Evolutionary conservation across 176 grass and related monocot species (phyloP).

Genomic region (Carex cristatella): DNA sequence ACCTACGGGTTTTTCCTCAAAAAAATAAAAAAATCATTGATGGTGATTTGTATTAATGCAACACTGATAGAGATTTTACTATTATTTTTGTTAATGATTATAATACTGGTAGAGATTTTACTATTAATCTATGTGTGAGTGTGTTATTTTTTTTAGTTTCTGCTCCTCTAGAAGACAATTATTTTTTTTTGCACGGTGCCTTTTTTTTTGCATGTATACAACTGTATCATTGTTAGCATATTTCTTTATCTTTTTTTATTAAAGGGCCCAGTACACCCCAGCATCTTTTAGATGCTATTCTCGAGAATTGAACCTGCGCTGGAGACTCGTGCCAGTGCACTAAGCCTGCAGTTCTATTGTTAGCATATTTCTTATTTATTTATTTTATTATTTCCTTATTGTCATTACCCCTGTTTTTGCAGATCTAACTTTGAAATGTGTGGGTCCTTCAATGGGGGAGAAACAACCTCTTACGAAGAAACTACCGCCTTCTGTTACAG

Average conservation of each 20-base stretch:
- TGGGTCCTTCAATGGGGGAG: constrained; percentile 90
- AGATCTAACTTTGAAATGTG: constrained; percentile 87
- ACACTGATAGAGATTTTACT: neutral
- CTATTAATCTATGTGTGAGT: neutral
- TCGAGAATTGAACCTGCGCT: too few species aligned
- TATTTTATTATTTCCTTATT: neutral
- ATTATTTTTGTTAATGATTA: neutral
- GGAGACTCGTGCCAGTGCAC: too few species aligned
- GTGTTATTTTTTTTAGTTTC: neutral
- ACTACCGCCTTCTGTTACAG: constrained; percentile 68
- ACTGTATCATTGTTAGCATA: neutral
- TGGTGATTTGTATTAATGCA: neutral
- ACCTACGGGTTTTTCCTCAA: too few species aligned
- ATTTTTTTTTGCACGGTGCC: neutral
- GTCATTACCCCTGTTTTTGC: constrained; percentile 2
- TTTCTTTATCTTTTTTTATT: neutral
- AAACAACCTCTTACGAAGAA: constrained; percentile 79
- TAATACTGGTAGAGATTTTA: neutral
- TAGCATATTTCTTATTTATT: neutral
- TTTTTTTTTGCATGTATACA: neutral
- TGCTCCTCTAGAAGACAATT: neutral
- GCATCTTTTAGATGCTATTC: too few species aligned
- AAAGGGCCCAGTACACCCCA: too few species aligned
- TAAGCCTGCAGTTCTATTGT: neutral
- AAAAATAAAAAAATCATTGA: neutral